These are phyloP conservation scores for Wallacemonas collosoma DNA, from an alignment of 208 protist species.

Conservation along the genomic window DNA sequence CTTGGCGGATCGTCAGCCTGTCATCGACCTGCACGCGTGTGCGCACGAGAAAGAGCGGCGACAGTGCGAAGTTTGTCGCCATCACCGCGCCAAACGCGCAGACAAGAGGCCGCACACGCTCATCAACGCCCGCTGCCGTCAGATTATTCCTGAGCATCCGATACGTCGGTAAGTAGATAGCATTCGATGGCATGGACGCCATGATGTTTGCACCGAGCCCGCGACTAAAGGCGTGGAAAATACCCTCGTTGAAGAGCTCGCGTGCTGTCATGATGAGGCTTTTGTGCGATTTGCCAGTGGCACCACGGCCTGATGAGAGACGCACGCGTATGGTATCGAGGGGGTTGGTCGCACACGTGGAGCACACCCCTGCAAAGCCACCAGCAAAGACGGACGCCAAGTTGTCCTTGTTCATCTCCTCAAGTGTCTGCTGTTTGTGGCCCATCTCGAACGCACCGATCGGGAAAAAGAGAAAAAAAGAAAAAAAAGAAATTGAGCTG, in stretches of 20 bases:
- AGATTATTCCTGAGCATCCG: slow-evolving; percentile 67
- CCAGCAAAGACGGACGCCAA: slow-evolving; percentile 74
- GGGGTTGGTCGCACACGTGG: slow-evolving; percentile 88
- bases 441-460: not conserved
- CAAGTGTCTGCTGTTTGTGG: not conserved
- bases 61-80: slow-evolving; percentile 71
- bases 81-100: slow-evolving; percentile 79
- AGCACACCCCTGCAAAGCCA: slow-evolving; percentile 85
- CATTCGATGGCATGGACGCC: slow-evolving; percentile 90
- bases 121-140: slow-evolving; percentile 41
- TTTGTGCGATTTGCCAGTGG: slow-evolving; percentile 83
- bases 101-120: slow-evolving; percentile 50
- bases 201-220: slow-evolving; percentile 87
- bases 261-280: slow-evolving; percentile 62
- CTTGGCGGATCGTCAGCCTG: slow-evolving; percentile 70
- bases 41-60: slow-evolving; percentile 87
- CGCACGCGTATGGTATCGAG: slow-evolving; percentile 90
- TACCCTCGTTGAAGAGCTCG: slow-evolving; percentile 72
- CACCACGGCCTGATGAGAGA: slow-evolving; percentile 61
- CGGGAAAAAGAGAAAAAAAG: not conserved
- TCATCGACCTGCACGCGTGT: slow-evolving; percentile 88
- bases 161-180: slow-evolving; percentile 87
- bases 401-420: slow-evolving; percentile 44
- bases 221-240: slow-evolving; percentile 74
- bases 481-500: slow-evolving; percentile 16